Evolutionary conservation across 2,329 filamentous ascomycete genomes (phyloP), one percentile per base, ranked within the genome.

Genomic region (Zasmidium citrigriseum): DNA sequence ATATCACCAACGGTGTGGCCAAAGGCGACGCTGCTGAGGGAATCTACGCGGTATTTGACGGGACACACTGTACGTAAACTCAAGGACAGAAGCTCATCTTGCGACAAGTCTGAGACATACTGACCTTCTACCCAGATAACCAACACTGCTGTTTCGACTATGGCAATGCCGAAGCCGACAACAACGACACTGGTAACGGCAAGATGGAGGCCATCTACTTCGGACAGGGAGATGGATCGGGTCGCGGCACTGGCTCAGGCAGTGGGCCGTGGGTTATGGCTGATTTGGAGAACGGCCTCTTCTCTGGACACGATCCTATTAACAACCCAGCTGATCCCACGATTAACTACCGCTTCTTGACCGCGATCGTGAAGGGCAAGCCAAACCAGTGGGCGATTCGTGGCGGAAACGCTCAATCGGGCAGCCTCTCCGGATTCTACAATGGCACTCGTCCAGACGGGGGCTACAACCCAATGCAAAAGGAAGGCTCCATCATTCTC

Each of bases 161-260:
- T 27, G 75, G 75, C 41, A 77, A 77, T 25, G 75, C 73, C 11
- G 75, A 77, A 60, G 72, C 68, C 11, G 76, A 64, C 65, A 75
- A 67, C 45, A 61, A 57, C 0, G 74, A 77, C 53, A 80, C 83
- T 0, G 86, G 86, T 3, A 80, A 82, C 52, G 86, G 83, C n/a
- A 85, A 87, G 66, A 89, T 89, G 86, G 86, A 89, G 68, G 83
- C 86, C 55, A 83, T 89, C 59, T 88, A 88, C 78, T 88, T 79
- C 65, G 86, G 47, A 10, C 10, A 9, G n/a, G 52, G 86, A 1
- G 73, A 76, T 69, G 80, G 66, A 70, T 83, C 76, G 0, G 57
- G 54, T 61, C 86, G 84, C 83, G 85, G 85, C 16, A 71, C 70
- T 10, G 86, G 86, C 9, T 54, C 80, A 3, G 86, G 85, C 49